These are phyloP conservation scores for Melanogaster broomeanus DNA, from an alignment of 768 basidiomycete genomes.

Conservation along the genomic window DNA sequence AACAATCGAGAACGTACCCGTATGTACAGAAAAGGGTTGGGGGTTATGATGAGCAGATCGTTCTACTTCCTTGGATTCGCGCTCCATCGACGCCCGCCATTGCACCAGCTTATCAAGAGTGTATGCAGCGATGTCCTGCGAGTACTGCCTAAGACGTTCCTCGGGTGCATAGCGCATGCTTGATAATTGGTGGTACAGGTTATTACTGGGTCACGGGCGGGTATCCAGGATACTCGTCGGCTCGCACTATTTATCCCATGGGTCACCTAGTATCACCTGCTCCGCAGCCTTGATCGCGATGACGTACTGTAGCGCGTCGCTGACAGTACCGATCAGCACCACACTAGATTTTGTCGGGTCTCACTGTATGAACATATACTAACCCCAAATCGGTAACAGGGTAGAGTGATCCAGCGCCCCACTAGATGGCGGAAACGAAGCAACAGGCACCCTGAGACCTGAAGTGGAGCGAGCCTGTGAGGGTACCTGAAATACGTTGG, in stretches of 20 bases:
- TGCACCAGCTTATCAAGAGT: constrained; percentile 46
- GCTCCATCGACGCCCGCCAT: background rate
- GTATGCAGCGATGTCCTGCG: constrained; percentile 49
- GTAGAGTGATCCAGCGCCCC: no score
- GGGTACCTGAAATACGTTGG: no score
- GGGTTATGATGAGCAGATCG: background rate
- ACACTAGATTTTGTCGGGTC: no score
- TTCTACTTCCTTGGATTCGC: background rate
- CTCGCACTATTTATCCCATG: no score
- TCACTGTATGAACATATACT: no score
- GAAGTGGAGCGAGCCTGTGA: background rate
- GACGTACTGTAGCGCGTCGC: no score
- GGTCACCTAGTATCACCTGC: no score
- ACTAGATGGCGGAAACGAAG: background rate
- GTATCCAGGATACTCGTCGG: no score
- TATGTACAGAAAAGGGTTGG: background rate
- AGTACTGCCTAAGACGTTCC: constrained; percentile 39
- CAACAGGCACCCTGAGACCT: background rate
- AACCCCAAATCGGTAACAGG: no score
- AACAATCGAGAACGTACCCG: background rate
- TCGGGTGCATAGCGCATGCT: constrained; percentile 29
- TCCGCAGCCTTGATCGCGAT: no score
- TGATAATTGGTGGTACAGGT: constrained; percentile 3
- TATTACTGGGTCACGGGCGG: no score
- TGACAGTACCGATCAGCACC: no score